phyloP scores from a whole-genome alignment of 169 alveolate species.

The Plasmodium vivax region DNA sequence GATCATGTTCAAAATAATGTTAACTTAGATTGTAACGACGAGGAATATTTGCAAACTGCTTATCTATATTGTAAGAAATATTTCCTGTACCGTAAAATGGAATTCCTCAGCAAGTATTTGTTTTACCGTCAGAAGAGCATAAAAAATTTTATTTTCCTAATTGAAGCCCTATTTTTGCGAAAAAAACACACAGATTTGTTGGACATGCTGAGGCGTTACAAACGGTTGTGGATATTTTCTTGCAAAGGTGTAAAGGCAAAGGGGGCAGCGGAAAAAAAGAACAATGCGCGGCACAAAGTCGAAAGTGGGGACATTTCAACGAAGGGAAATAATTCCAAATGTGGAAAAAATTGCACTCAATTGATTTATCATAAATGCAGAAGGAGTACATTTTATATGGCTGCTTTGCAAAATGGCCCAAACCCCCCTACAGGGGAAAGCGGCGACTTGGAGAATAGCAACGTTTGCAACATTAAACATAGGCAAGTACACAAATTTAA shows the following conservation, averaged over 20 bases:
- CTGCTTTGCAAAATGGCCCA: neutral
- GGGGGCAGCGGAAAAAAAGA: neutral
- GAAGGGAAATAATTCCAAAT: neutral
- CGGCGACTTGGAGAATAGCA: neutral
- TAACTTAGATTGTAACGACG: neutral
- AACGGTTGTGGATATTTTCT: constrained; percentile 21
- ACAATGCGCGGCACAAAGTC: neutral
- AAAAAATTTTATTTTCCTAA: constrained; percentile 44
- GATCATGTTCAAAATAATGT: constrained; percentile 3
- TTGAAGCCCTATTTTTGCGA: constrained; percentile 46
- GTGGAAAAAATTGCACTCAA: neutral
- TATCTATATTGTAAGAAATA: constrained; percentile 44
- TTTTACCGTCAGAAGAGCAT: constrained; percentile 18
- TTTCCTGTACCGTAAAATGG: constrained; percentile 61
- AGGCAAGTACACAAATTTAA: neutral
- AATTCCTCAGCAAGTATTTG: constrained; percentile 34
- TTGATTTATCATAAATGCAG: neutral
- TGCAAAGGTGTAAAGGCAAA: constrained; percentile 2
- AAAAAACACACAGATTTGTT: constrained; percentile 40
- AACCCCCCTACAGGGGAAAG: neutral
- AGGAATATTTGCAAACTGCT: constrained; percentile 17
- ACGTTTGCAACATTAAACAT: neutral
- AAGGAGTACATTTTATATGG: neutral
- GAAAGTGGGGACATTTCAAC: neutral
- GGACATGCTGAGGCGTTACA: neutral